Base-by-base conservation (phyloP, 352 stramenopile genomes). In the Phytophthora rubi region DNA sequence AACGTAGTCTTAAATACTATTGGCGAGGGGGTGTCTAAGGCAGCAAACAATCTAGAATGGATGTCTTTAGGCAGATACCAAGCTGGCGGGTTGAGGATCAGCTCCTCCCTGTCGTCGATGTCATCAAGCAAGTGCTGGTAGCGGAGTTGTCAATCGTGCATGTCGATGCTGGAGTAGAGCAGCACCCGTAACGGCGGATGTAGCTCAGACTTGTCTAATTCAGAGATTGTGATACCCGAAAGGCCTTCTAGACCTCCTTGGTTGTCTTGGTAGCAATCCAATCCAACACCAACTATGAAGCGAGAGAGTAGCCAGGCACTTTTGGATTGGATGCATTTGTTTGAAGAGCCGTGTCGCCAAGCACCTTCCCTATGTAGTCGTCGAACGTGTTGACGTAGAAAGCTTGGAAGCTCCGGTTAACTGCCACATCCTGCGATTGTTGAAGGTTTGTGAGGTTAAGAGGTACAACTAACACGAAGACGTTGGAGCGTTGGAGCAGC, bases 111-210 rank as follows among this genome's bases (percentile, higher is more conserved):
- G 26, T 56, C 49, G 26, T 56, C 23, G 2, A 2, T 21, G 8
- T 37, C 49, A 4, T 21, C 23, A 2, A 54, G 0, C 16, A 54
- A 54, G 21, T 54, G 48, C 2, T 54, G 4, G 10, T 56, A 56
- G 4, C 26, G 49, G 0, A 56, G 10, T 10, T 56, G 49, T 8
- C 49, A 42, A 18, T 56, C 49, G 1, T 56, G 49, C 3, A 52
- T 52, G 21, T 39, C 10, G 33, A 39, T 39, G 10, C 33, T 39
- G 18, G 7, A 54, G 13, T 18, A 12, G 4, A 56, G 4, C 3
- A 56, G 8, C 12, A 44, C 49, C 0, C 49, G 49, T 26, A 56
- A 42, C 49, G 49, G 49, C n/a, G 49, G 49, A 12, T 56, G 49
- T 4, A 56, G 37, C 6, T 4, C 4, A 16, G 8, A 5, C 9